A percentile compares a stretch with the other conserved stretches of the same genome.
These are phyloP conservation scores for Colletotrichum neosansevieriae DNA, from an alignment of 2,329 filamentous ascomycete species.

Conservation along the genomic window DNA sequence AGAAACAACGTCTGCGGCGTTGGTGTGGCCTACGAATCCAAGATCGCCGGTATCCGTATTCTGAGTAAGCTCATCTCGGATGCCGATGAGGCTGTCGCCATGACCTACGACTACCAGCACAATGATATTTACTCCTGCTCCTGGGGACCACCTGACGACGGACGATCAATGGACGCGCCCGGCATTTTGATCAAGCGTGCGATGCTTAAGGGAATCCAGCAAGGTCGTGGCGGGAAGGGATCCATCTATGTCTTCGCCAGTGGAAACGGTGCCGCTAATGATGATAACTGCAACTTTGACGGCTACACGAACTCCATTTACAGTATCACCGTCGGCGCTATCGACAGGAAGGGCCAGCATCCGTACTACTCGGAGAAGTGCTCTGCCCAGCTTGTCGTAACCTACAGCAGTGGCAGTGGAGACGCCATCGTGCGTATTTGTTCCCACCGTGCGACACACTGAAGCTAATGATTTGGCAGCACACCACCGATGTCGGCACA, in stretches of 20 bases:
- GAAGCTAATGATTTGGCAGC: constrained; percentile 57
- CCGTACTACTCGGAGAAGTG: constrained; percentile 97
- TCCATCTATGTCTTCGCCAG: constrained; percentile 98
- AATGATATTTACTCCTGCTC: constrained; percentile 99
- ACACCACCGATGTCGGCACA: constrained; percentile 93
- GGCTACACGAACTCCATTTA: constrained; percentile 99
- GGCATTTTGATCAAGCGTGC: constrained; percentile 88
- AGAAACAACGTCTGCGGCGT: constrained; percentile 93
- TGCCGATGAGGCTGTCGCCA: constrained; percentile 88
- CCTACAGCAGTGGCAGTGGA: constrained; percentile 90
- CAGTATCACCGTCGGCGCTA: constrained; percentile 94
- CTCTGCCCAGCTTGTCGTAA: constrained; percentile 94
- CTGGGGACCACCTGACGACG: constrained; percentile 96
- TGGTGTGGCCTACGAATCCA: constrained; percentile 94
- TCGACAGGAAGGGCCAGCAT: constrained; percentile 88
- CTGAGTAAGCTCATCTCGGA: constrained; percentile 91
- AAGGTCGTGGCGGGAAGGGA: constrained; percentile 84
- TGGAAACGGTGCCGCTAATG: constrained; percentile 87
- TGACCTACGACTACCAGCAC: constrained; percentile 91
- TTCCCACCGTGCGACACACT: neutral
- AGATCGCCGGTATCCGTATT: constrained; percentile 91
- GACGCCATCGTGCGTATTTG: constrained; percentile 78
- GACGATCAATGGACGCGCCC: constrained; percentile 92
- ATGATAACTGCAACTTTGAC: constrained; percentile 99
- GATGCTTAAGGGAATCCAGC: constrained; percentile 92